These are phyloP conservation scores for Diaporthe ampelina DNA, from an alignment of 2,329 filamentous ascomycete genomes.

Conservation along the genomic window DNA sequence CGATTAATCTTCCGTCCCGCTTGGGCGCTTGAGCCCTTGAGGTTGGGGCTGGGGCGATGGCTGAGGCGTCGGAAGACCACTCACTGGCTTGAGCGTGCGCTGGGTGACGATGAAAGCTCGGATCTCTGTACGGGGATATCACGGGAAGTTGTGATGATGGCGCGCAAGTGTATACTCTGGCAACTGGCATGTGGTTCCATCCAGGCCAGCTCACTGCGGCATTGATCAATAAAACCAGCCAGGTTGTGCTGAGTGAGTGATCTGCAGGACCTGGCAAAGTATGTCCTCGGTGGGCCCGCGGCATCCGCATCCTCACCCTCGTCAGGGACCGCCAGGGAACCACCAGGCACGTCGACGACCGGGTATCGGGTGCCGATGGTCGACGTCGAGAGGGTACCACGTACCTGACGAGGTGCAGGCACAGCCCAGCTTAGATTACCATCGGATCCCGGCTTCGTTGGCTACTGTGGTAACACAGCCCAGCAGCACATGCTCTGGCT, in stretches of 20 bases:
- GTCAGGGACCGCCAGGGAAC: background rate
- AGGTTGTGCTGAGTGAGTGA: constrained; percentile 7
- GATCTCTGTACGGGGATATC: constrained; percentile 2
- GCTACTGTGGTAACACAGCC: constrained; percentile 30
- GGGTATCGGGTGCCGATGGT: constrained; percentile 17
- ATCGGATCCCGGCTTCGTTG: constrained; percentile 10
- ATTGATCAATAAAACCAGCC: background rate
- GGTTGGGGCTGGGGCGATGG: constrained; percentile 14
- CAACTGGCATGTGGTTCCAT: background rate
- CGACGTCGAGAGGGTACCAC: background rate
- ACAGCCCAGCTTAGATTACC: constrained; percentile 1
- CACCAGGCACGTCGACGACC: constrained; percentile 14
- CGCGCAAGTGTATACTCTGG: background rate
- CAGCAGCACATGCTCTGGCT: background rate
- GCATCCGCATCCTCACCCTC: background rate
- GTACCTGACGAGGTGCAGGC: constrained; percentile 10
- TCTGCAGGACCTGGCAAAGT: constrained; percentile 11
- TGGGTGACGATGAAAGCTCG: background rate
- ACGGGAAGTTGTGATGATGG: background rate
- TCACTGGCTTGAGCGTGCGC: background rate
- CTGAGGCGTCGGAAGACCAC: background rate
- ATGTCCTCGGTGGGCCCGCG: constrained; percentile 15
- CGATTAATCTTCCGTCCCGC: constrained; percentile 7
- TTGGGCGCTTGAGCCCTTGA: constrained; percentile 3
- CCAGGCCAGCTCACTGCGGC: background rate